Evolutionary conservation across 257 asterid species (phyloP), one percentile per base, ranked within the genome.

Genomic region (Solanum gandarillasii): DNA sequence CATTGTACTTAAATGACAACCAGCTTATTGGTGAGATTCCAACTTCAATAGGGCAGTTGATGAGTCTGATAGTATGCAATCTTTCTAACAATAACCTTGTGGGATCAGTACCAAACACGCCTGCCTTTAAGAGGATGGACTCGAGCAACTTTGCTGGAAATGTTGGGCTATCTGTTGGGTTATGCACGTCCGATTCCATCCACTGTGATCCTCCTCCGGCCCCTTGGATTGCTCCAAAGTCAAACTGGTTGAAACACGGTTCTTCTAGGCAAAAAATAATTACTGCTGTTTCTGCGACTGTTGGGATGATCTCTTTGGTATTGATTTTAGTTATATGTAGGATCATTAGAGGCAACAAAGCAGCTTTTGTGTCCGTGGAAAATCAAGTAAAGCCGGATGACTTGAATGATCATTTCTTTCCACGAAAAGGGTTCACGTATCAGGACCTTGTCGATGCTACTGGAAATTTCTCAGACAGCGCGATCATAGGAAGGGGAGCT

Each of bases 381-480:
- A 94, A 89, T 27, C 92, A 91, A 46, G 87, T 75, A 39, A 89
- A 88, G 3, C 89, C 83, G 4, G 95, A 95, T 38, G 92, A 89
- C 21, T 41, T 94, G 87, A 95, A 94, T 9, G 86, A 90, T 83
- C 92, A 96, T 86, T 95, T 94, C 89, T 95, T 90, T 58, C 98
- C 95, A 0, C 94, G 90, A 87, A 95, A 95, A 84, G 97, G 96
- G 48, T 93, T 94, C 91, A 89, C 88, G 25, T 96, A 94, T 83
- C 98, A 92, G 91, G 99, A 95, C 87, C 92, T 95, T 48, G 91
- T 95, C 11, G 95, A 92, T 83, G 99, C 98, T 10, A 96, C 99
- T 0, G 94, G 92, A 38, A 91, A 93, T 70, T 96, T 96, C 23
- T 91, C 98, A 3, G 97, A 96, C 18, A 68, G 86, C 32, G 91